A percentile compares a stretch with the other conserved stretches of the same genome.
These are phyloP conservation scores for Saccharomyces paradoxus DNA, from an alignment of 805 yeast species.

Conservation along the genomic window DNA sequence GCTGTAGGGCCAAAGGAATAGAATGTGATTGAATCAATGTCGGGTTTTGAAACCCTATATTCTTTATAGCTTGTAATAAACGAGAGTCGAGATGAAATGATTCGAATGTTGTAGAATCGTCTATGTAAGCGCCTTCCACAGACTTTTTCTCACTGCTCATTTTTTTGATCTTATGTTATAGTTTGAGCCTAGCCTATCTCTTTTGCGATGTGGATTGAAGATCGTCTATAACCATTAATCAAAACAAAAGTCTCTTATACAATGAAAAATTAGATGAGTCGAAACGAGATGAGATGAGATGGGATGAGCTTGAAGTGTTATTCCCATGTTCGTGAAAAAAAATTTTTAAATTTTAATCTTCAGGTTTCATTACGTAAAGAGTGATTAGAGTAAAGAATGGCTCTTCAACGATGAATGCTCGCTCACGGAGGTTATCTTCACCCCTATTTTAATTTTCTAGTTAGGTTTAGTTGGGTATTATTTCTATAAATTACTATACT, in stretches of 20 bases:
- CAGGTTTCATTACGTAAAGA: slow-evolving; percentile 1
- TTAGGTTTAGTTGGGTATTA: neutral
- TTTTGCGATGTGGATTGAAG: neutral
- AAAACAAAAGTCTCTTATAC: neutral
- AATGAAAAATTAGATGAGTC: neutral
- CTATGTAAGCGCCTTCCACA: slow-evolving; percentile 64
- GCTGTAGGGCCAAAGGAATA: slow-evolving; percentile 85
- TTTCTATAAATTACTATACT: neutral
- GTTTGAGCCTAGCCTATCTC: neutral
- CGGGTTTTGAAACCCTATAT: slow-evolving; percentile 74
- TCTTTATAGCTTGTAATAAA: slow-evolving; percentile 72
- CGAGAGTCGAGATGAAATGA: slow-evolving; percentile 76
- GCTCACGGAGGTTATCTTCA: no score
- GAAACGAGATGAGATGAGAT: slow-evolving; percentile 1
- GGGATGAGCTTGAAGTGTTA: slow-evolving; percentile 17
- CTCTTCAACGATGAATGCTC: no score
- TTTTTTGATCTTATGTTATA: neutral
- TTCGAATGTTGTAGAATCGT: slow-evolving; percentile 63
- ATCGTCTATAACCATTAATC: neutral
- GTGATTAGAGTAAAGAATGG: slow-evolving; percentile 3
- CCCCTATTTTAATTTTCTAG: no score
- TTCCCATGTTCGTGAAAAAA: neutral
- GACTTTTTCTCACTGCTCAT: slow-evolving; percentile 28
- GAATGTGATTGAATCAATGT: slow-evolving; percentile 86
- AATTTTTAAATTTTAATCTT: slow-evolving; percentile 3